Percentiles rank a stretch among this genome's conserved stretches.
These are phyloP conservation scores for Letharia lupina DNA, from an alignment of 495 filamentous ascomycete genomes.

Conservation along the genomic window DNA sequence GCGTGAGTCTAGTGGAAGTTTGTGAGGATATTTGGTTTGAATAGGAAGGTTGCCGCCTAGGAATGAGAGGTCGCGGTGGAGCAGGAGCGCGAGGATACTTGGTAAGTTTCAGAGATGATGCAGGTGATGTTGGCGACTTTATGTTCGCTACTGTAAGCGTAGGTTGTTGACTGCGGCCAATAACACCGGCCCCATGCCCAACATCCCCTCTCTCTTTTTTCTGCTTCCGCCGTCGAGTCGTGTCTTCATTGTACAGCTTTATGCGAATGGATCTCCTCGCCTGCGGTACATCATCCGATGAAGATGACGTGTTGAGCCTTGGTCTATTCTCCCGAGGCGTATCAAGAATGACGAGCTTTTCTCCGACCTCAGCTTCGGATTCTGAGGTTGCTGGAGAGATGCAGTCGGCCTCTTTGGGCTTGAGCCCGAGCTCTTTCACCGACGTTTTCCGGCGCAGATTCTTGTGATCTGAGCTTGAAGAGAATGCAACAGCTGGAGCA, in stretches of 20 bases:
- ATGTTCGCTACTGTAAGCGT: constrained; percentile 43
- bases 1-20: constrained; percentile 37
- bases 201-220: constrained; percentile 22
- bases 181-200: constrained; percentile 22
- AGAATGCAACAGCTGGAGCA: constrained; percentile 1
- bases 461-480: constrained; percentile 21
- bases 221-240: constrained; percentile 52
- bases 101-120: constrained; percentile 59
- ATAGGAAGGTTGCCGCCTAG: constrained; percentile 77
- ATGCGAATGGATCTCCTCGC: constrained; percentile 79
- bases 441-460: constrained; percentile 20
- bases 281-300: constrained; percentile 54
- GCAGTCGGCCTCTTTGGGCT: constrained; percentile 32
- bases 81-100: constrained; percentile 83
- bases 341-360: constrained; percentile 1
- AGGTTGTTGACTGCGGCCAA: constrained; percentile 7
- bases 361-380: constrained; percentile 36
- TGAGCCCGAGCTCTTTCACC: constrained; percentile 23
- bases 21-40: constrained; percentile 46
- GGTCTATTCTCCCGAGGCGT: constrained; percentile 37
- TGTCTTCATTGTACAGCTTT: constrained; percentile 80
- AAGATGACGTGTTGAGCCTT: constrained; percentile 37
- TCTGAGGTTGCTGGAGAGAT: constrained; percentile 41
- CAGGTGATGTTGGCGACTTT: constrained; percentile 86
- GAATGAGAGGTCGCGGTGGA: constrained; percentile 83